Evolutionary conservation across 176 grass and related monocot species (phyloP).

Genomic region (Juncus inflexus): DNA sequence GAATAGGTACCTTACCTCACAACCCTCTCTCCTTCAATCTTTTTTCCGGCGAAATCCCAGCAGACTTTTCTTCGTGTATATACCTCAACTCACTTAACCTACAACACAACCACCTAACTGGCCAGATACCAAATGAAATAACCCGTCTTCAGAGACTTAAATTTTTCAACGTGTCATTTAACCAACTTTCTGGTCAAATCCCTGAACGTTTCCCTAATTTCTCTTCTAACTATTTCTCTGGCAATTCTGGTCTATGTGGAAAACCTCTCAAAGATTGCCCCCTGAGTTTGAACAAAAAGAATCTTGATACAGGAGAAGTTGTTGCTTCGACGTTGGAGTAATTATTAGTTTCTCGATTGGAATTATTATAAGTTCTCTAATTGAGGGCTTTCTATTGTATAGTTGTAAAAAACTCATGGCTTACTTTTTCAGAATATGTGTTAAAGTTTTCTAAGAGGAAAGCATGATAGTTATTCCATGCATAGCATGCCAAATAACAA

Average conservation of each 20-base stretch:
- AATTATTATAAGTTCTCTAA: neutral
- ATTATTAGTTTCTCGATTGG: conserved; percentile 52
- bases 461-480: too few species aligned
- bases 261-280: conserved; percentile 23
- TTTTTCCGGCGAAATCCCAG: too few species aligned
- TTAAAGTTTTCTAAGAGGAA: neutral
- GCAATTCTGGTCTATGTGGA: conserved; percentile 29
- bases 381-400: too few species aligned
- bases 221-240: neutral
- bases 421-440: neutral
- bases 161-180: conserved; percentile 46
- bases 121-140: conserved; percentile 40
- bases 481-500: too few species aligned
- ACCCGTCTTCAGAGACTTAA: conserved; percentile 19
- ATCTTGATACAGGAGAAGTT: neutral
- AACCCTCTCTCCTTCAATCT: too few species aligned
- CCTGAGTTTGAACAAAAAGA: conserved; percentile 36
- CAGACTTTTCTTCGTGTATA: too few species aligned
- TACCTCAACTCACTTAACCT: too few species aligned
- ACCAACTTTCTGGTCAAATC: conserved; percentile 11
- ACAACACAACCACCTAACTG: too few species aligned
- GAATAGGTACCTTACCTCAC: too few species aligned
- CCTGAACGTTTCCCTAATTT: too few species aligned
- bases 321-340: conserved; percentile 8
- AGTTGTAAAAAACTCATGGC: too few species aligned